Evolutionary conservation across 2,329 filamentous ascomycete genomes (phyloP), one percentile per base, ranked within the genome.

Genomic region (Apiospora marii): DNA sequence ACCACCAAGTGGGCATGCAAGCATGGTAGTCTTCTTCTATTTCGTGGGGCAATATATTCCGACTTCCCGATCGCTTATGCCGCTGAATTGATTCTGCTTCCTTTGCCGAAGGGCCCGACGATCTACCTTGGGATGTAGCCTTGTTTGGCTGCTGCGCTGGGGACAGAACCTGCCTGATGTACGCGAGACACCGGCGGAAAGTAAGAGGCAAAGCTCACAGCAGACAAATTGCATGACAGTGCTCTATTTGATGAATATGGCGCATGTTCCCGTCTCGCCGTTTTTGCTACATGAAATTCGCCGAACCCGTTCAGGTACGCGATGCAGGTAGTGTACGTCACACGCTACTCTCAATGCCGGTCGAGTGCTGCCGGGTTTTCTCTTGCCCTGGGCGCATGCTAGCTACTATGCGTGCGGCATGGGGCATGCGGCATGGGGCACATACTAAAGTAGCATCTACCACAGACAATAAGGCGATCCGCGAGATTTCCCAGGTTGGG

Each of bases 51-150:
- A 34, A 22, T 37, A 37, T n/a, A 34, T 37, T 10, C 53, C 53
- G 53, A 12, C 53, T 61, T 61, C 53, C 53, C 53, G 53, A 61
- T 37, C 53, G 53, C 53, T 61, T 61, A 61, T 61, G 53, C 53
- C 53, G 53, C 53, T 22, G 53, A n/a, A 61, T 13, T 61, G n/a
- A 61, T 58, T 34, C 27, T 58, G 51, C 49, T 16, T 14, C 1
- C 49, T 30, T 53, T 27, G 49, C 51, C 51, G 27, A 30, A 19
- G 27, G 34, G 34, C 27, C 16, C 27, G 51, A 34, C 7, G 27
- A 34, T 58, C 51, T 22, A 41, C 10, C 37, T 41, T 10, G 8
- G 10, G 10, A 12, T 22, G 51, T 10, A 58, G n/a, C 27, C 16
- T 53, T 53, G 24, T 4, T 30, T 27, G 49, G 5, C 22, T 7